Conservation (phyloP, 2,329 filamentous ascomycete genomes). For the Aureobasidium sp. region DNA sequence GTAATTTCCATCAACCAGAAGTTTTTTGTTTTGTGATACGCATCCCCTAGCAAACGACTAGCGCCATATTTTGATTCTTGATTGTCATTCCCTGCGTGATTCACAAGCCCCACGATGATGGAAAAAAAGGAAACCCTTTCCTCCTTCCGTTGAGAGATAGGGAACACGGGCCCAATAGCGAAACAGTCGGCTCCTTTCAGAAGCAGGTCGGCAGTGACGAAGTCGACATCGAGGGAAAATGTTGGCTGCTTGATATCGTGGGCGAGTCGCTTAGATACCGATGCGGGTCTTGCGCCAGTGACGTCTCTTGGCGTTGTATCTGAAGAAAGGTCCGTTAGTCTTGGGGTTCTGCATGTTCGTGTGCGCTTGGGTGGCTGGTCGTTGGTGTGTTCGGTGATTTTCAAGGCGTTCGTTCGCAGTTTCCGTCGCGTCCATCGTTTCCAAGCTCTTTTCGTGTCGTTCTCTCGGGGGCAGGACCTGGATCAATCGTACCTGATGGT, state of each 20-base stretch:
- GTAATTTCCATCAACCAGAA: constrained; percentile 17
- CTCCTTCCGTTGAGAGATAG: not conserved
- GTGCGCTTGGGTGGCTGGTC: not conserved
- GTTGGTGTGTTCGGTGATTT: not conserved
- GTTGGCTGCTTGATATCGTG: constrained; percentile 16
- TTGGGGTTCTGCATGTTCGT: not conserved
- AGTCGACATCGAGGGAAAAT: constrained; percentile 15
- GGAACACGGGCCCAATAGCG: constrained; percentile 12
- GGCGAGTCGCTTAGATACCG: constrained; percentile 75
- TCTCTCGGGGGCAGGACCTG: not conserved
- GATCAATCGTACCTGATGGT: constrained; percentile 81
- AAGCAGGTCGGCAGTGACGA: constrained; percentile 7
- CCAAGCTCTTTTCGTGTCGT: not conserved
- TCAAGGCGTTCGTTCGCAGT: not conserved
- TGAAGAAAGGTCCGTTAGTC: constrained; percentile 35
- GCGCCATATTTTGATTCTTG: constrained; percentile 13
- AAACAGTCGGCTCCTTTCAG: constrained; percentile 14
- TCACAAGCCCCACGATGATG: constrained; percentile 13
- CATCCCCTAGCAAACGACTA: constrained; percentile 16
- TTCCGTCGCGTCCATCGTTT: not conserved
- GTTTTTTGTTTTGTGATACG: constrained; percentile 13
- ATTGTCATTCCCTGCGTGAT: constrained; percentile 12
- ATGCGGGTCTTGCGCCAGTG: constrained; percentile 99
- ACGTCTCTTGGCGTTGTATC: constrained; percentile 99
- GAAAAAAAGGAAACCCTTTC: constrained; percentile 1